Evolutionary conservation across 2,329 filamentous ascomycete species (phyloP).

Genomic region (Nemania sp.): DNA sequence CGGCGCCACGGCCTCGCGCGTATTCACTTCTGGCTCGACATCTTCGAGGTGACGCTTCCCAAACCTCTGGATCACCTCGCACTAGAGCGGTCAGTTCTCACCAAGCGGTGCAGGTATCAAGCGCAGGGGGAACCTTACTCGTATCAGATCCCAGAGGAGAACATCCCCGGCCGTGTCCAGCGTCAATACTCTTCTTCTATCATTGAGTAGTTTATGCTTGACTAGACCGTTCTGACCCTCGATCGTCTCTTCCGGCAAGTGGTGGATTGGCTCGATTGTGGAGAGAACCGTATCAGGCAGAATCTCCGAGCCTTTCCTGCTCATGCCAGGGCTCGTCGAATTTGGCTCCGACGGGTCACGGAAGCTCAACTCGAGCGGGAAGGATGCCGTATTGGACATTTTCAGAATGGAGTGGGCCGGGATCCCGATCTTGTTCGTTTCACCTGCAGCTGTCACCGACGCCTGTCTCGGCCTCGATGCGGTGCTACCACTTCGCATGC

Average conservation of each 20-base stretch:
- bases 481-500: conserved; percentile 49
- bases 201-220: conserved; percentile 90
- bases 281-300: conserved; percentile 53
- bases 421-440: conserved; percentile 64
- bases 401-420: conserved; percentile 77
- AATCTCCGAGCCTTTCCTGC: conserved; percentile 63
- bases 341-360: conserved; percentile 58
- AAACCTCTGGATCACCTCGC: conserved; percentile 85
- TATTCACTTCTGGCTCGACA: conserved; percentile 85
- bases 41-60: conserved; percentile 94
- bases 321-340: conserved; percentile 44
- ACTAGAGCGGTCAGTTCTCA: conserved; percentile 54
- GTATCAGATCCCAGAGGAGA: conserved; percentile 89
- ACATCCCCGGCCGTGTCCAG: conserved; percentile 95
- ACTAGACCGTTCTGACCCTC: conserved; percentile 95
- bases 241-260: conserved; percentile 77
- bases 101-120: not conserved
- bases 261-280: conserved; percentile 65
- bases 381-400: conserved; percentile 81
- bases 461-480: conserved; percentile 45
- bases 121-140: conserved; percentile 56
- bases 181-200: conserved; percentile 85
- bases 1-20: conserved; percentile 83
- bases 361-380: conserved; percentile 61
- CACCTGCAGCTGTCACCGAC: conserved; percentile 43